Percentiles rank a stretch among this genome's conserved stretches.
These are phyloP conservation scores for Zasmidium citrigriseum DNA, from an alignment of 2,329 filamentous ascomycete species.

Conservation along the genomic window DNA sequence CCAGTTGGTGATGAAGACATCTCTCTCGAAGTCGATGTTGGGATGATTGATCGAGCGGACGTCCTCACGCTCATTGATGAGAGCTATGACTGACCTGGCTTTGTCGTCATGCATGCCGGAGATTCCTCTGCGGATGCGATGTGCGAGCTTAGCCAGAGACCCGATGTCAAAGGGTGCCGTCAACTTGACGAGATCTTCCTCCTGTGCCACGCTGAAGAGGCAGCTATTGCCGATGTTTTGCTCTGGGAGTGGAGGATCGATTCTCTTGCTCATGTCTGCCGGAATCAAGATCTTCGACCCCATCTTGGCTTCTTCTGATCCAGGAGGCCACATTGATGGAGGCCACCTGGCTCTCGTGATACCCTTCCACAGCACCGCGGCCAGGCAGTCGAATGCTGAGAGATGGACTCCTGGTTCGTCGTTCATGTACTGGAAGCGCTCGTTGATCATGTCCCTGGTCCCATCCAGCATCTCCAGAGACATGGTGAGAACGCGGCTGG, in stretches of 20 bases:
- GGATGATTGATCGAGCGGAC: not conserved
- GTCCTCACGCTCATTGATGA: conserved; percentile 18
- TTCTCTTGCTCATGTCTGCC: conserved; percentile 15
- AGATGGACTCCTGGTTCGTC: conserved; percentile 7
- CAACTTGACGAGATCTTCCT: not conserved
- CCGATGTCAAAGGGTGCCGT: conserved; percentile 16
- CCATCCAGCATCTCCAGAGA: conserved; percentile 14
- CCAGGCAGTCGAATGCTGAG: conserved; percentile 17
- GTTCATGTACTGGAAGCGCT: conserved; percentile 8
- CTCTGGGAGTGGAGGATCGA: conserved; percentile 12
- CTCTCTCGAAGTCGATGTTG: conserved; percentile 5
- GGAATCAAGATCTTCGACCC: conserved; percentile 9
- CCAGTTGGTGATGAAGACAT: conserved; percentile 26
- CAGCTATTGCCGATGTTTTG: conserved; percentile 19
- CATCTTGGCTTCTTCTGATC: not conserved
- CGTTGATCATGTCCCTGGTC: conserved; percentile 19
- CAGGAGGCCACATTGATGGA: too few relatives aligned
- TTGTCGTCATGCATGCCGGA: conserved; percentile 10
- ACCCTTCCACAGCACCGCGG: conserved; percentile 25
- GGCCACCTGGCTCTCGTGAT: conserved; percentile 16
- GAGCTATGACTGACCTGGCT: conserved; percentile 19
- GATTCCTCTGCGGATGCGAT: conserved; percentile 4
- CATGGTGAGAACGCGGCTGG: conserved; percentile 19
- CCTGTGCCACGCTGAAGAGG: not conserved
- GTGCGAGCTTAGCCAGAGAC: conserved; percentile 8